Evolutionary conservation across 2,329 filamentous ascomycete species (phyloP).

Genomic region (Verticillium nonalfalfae): DNA sequence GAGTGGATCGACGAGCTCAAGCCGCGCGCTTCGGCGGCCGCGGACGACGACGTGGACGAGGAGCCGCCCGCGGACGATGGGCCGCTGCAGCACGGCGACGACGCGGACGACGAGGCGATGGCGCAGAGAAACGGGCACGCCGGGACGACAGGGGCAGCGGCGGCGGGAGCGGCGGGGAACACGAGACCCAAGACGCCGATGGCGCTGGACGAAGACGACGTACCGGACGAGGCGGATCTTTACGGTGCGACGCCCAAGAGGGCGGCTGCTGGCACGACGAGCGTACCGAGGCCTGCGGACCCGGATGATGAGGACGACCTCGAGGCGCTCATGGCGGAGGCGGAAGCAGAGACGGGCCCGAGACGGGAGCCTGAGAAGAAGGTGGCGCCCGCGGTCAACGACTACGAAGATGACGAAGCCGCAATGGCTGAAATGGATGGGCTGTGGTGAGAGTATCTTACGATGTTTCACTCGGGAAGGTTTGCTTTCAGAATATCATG

Average conservation of each 20-base stretch:
- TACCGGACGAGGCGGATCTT: constrained; percentile 40
- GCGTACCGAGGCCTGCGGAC: constrained; percentile 4
- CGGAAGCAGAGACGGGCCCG: constrained; percentile 19
- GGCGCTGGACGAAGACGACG: neutral
- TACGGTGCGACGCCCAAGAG: constrained; percentile 48
- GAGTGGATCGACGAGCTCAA: constrained; percentile 80
- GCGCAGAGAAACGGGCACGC: constrained; percentile 15
- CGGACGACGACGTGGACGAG: constrained; percentile 23
- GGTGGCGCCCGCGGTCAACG: constrained; percentile 17
- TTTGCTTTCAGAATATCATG: too few relatives aligned
- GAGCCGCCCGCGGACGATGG: constrained; percentile 11
- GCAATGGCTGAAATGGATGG: constrained; percentile 61
- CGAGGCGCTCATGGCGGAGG: constrained; percentile 34
- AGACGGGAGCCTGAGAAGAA: constrained; percentile 7
- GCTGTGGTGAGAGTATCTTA: constrained; percentile 30
- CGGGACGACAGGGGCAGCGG: too few relatives aligned
- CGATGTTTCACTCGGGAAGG: too few relatives aligned
- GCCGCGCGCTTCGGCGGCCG: constrained; percentile 34
- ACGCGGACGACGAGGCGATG: constrained; percentile 12
- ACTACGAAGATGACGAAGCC: constrained; percentile 58
- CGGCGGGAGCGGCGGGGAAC: constrained; percentile 25
- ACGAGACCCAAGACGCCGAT: constrained; percentile 23
- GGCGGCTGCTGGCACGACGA: constrained; percentile 7
- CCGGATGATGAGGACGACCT: constrained; percentile 31
- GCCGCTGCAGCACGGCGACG: neutral